Base-by-base conservation (phyloP, 2,329 filamentous ascomycete species). In the Colletotrichum chlorophyti region DNA sequence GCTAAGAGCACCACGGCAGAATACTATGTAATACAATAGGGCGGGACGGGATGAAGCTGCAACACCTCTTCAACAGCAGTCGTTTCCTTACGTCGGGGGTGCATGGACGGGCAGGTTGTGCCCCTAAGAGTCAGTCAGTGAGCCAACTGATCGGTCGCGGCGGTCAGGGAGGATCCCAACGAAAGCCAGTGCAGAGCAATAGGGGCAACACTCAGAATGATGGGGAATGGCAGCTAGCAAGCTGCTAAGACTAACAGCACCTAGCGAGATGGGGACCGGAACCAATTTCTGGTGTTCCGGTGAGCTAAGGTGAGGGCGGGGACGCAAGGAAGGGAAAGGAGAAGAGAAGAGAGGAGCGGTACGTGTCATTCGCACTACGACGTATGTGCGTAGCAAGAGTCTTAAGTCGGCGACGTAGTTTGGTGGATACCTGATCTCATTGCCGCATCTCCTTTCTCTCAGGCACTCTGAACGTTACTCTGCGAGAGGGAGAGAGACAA, bases 271-370 rank as follows among this genome's bases (percentile, higher is more conserved):
- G 53, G 31, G 21, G 54, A 42, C 40, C 41, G 42, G 54, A 42
- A 58, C 32, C 35, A 19, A 41, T 23, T 47, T 46, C 32, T 46
- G 27, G 48, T 47, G 35, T 54, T 58, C 55, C 55, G 55, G 55
- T 54, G 55, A 58, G 50, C 54, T 58, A 59, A 59, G 42, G 55
- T 59, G 26, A 34, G 32, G 27, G 23, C 21, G 21, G 49, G n/a
- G n/a, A n/a, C n/a, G n/a, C 15, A 10, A 12, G 35, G 35, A 12
- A 19, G 17, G 12, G 35, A 12, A 23, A 27, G 41, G 29, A 50
- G 37, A 32, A 32, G 12, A 29, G 27, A 26, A 15, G 34, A 24
- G 45, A 46, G 38, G 21, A 32, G 15, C 35, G 41, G 43, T 54
- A 58, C 31, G 51, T 49, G 43, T 17, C 15, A n/a, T n/a, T n/a